Evolutionary conservation across 148 eudicot species (phyloP), one percentile per base, ranked within the genome.

Genomic region (Polygonum aviculare): DNA sequence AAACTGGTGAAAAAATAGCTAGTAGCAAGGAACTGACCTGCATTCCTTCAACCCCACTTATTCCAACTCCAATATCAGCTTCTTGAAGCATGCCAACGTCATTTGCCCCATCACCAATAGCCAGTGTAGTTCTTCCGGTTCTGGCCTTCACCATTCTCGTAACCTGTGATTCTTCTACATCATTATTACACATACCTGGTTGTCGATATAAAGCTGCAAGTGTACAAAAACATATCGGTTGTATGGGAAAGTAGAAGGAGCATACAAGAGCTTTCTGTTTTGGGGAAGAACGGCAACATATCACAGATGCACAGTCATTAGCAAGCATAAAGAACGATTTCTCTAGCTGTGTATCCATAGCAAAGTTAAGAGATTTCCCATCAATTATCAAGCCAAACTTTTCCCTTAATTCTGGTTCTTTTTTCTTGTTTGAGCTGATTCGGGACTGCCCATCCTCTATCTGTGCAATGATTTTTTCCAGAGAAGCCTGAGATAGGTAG

Each of bases 71-170:
- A 79, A 95, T 88, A 79, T 95, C 89, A 86, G 98, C 98, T 85
- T 95, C 98, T 82, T 95, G 98, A 84, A 95, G 97, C 99, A 95
- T 95, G 77, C 99, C 94, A 78, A 95, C 98, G 78, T 95, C 98
- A 89, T 95, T 95, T 81, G 97, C 98, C 59, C 98, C 98, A 69
- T 95, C 98, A 40, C 98, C 98, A 67, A 95, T 85, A 33, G 98
- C 98, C 67, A 95, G 74, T 69, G 90, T 90, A 51, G 89, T 95
- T 86, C 82, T 88, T 45, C 93, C 85, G 38, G 85, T 93, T 57
- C 86, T 86, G 48, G 31, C 41, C 85, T 95, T 95, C 78, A 95
- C 99, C 96, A 95, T 86, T 79, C 89, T 89, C 4, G 99, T 85
- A 78, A 95, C 99, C 99, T 95, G 91, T 85, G 85, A 16, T 79